Evolutionary conservation across 805 yeast species (phyloP).

Genomic region (Clavispora vitiphila): DNA sequence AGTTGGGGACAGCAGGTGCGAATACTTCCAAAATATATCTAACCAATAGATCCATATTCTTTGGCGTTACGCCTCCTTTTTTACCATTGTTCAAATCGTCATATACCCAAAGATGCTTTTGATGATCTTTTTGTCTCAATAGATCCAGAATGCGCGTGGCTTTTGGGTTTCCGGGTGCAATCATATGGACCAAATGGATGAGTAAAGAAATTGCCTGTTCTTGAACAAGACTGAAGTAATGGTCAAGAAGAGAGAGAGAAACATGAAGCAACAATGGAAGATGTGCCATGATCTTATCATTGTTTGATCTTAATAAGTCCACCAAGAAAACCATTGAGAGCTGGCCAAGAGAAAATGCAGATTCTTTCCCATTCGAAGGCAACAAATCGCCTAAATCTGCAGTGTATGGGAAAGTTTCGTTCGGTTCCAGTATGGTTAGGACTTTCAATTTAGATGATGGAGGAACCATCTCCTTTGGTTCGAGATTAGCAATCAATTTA

Average conservation of each 20-base stretch:
- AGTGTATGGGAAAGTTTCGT: constrained; percentile 57
- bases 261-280: constrained; percentile 76
- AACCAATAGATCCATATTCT: constrained; percentile 72
- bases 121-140: constrained; percentile 48
- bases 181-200: constrained; percentile 64
- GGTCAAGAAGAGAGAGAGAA: constrained; percentile 78
- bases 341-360: constrained; percentile 83
- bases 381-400: constrained; percentile 66
- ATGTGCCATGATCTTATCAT: constrained; percentile 53
- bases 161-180: constrained; percentile 50
- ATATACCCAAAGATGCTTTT: constrained; percentile 65
- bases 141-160: constrained; percentile 53
- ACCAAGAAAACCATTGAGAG: constrained; percentile 79
- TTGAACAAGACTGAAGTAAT: constrained; percentile 76
- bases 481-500: constrained; percentile 60
- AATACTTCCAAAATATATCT: constrained; percentile 59
- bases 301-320: constrained; percentile 66
- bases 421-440: constrained; percentile 21
- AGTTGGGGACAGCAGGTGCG: constrained; percentile 37
- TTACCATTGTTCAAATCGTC: constrained; percentile 77
- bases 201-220: constrained; percentile 78
- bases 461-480: constrained; percentile 90
- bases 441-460: constrained; percentile 40
- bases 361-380: constrained; percentile 52
- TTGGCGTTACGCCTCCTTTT: constrained; percentile 74